A percentile compares a stretch with the other conserved stretches of the same genome.
Conservation (phyloP, 2,329 filamentous ascomycete genomes). For the Fusarium longipes region DNA sequence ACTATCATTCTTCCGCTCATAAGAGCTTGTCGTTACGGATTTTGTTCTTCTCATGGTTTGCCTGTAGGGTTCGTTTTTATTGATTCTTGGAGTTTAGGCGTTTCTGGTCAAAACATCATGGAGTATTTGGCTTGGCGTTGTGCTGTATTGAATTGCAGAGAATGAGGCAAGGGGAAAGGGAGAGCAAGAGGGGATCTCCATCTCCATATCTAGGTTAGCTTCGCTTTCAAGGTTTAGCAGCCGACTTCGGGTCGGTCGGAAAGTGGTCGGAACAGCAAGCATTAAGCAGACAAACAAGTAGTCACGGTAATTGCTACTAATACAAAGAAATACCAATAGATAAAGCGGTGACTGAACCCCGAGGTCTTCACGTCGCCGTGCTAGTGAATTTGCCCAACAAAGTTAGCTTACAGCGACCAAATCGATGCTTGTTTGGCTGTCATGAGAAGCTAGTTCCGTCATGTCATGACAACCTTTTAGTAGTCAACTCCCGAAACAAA, state of each 20-base stretch:
- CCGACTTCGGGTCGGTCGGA: slow-evolving; percentile 36
- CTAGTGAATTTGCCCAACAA: slow-evolving; percentile 8
- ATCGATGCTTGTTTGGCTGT: background rate
- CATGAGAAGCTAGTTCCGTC: slow-evolving; percentile 29
- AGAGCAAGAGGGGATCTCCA: slow-evolving; percentile 1
- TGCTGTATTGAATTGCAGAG: slow-evolving; percentile 1
- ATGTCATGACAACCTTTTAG: slow-evolving; percentile 26
- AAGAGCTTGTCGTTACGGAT: slow-evolving; percentile 8
- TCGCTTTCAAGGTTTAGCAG: slow-evolving; percentile 8
- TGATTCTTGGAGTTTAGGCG: slow-evolving; percentile 2
- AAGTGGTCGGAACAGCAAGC: slow-evolving; percentile 19
- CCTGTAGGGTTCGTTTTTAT: background rate
- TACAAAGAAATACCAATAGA: slow-evolving; percentile 19
- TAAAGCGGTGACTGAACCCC: slow-evolving; percentile 36
- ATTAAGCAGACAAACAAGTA: slow-evolving; percentile 4
- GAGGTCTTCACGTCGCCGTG: slow-evolving; percentile 5
- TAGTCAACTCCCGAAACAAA: slow-evolving; percentile 44
- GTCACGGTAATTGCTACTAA: slow-evolving; percentile 35
- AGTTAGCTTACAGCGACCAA: slow-evolving; percentile 8
- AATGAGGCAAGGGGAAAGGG: background rate
- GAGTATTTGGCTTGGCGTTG: slow-evolving; percentile 15
- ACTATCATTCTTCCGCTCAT: slow-evolving; percentile 25
- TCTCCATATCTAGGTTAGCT: too few species aligned
- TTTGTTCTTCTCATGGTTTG: background rate
- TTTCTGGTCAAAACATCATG: slow-evolving; percentile 18